These are phyloP conservation scores for Torrubiella hemipterigena DNA, from an alignment of 2,329 filamentous ascomycete genomes.

Conservation along the genomic window DNA sequence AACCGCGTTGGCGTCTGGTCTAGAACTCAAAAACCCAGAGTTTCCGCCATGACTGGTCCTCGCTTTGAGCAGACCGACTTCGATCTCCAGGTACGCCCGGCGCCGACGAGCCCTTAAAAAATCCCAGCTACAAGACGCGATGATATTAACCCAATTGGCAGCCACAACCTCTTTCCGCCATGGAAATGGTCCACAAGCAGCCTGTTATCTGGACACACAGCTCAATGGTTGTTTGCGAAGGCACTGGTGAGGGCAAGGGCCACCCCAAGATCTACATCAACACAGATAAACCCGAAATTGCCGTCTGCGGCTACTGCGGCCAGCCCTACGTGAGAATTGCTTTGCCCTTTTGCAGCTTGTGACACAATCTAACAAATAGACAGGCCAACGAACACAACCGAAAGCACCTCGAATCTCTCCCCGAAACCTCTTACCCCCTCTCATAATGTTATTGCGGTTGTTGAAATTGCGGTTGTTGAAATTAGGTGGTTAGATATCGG, in stretches of 20 bases:
- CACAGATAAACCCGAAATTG: slow-evolving; percentile 91
- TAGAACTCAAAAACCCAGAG: slow-evolving; percentile 68
- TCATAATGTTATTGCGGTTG: slow-evolving; percentile 22
- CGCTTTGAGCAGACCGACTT: slow-evolving; percentile 97
- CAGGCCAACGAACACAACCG: slow-evolving; percentile 88
- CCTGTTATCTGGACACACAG: slow-evolving; percentile 86
- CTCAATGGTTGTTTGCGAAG: slow-evolving; percentile 74
- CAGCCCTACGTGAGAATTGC: slow-evolving; percentile 65
- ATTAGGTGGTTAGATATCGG: background rate
- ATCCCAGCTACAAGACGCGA: background rate
- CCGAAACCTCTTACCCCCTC: slow-evolving; percentile 72
- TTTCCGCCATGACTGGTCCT: slow-evolving; percentile 81
- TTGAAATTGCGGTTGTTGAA: background rate
- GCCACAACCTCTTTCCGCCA: slow-evolving; percentile 83
- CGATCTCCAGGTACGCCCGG: slow-evolving; percentile 66
- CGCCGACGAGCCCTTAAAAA: too few relatives aligned
- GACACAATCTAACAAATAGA: slow-evolving; percentile 6
- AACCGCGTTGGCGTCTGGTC: slow-evolving; percentile 79
- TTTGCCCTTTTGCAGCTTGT: background rate
- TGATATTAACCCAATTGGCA: slow-evolving; percentile 28
- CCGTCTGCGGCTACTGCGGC: slow-evolving; percentile 84
- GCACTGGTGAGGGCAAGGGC: slow-evolving; percentile 78
- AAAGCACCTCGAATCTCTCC: slow-evolving; percentile 70
- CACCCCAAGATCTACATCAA: slow-evolving; percentile 97
- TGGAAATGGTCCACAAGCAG: slow-evolving; percentile 92